phyloP scores from a whole-genome alignment of 2,329 filamentous ascomycete genomes.

The Phoma sp. region DNA sequence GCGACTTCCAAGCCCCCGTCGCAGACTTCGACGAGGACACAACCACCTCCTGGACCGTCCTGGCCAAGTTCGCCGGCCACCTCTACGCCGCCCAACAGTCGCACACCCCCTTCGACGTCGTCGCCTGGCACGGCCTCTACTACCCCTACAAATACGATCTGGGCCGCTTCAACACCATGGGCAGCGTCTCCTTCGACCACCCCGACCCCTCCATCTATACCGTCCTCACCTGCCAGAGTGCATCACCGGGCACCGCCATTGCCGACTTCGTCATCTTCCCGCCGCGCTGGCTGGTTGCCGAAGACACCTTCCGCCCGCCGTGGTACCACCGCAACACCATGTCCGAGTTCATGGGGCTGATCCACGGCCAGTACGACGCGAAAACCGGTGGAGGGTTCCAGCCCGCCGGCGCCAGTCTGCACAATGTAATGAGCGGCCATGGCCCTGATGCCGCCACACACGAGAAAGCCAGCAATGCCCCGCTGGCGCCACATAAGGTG shows the following conservation, averaged over 20 bases:
- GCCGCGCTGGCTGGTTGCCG: conserved; percentile 71
- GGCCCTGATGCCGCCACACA: conserved; percentile 67
- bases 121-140: conserved; percentile 75
- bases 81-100: conserved; percentile 66
- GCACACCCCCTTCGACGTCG: conserved; percentile 73
- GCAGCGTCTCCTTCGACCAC: conserved; percentile 66
- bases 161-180: conserved; percentile 63
- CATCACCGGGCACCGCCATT: conserved; percentile 60
- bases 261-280: conserved; percentile 77
- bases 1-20: conserved; percentile 69
- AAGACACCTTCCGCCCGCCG: conserved; percentile 73
- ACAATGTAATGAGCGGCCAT: conserved; percentile 77
- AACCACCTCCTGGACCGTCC: conserved; percentile 61
- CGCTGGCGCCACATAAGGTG: conserved; percentile 63
- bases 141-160: conserved; percentile 65
- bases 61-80: conserved; percentile 67
- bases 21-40: conserved; percentile 64
- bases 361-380: conserved; percentile 67
- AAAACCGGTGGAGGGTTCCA: conserved; percentile 64
- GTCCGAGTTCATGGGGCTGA: conserved; percentile 73
- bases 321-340: conserved; percentile 76
- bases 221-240: conserved; percentile 68
- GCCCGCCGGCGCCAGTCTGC: conserved; percentile 67
- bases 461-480: conserved; percentile 62
- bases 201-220: conserved; percentile 71